These are phyloP conservation scores for Coprinopsis strossmayeri DNA, from an alignment of 768 basidiomycete genomes.

Conservation along the genomic window DNA sequence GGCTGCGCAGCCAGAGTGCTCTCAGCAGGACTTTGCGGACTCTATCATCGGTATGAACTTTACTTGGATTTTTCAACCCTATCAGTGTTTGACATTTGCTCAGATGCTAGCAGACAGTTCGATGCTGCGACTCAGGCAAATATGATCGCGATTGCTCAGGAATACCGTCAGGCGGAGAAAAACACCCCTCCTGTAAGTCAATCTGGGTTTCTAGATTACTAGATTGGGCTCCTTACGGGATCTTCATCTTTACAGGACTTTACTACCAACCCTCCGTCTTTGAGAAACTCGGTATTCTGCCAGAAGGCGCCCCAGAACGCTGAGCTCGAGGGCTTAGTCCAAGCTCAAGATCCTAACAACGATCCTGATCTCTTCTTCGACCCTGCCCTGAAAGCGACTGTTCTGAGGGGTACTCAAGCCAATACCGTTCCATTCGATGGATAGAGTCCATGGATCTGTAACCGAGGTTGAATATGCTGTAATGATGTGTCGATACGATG, in stretches of 20 bases:
- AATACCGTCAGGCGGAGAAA: conserved; percentile 53
- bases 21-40: conserved; percentile 54
- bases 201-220: too few species aligned
- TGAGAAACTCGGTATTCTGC: conserved; percentile 53
- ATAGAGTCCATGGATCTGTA: too few species aligned
- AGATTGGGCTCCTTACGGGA: too few species aligned
- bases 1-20: conserved; percentile 44
- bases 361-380: conserved; percentile 48
- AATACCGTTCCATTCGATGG: conserved; percentile 41
- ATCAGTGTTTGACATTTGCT: too few species aligned
- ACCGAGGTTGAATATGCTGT: too few species aligned
- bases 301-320: conserved; percentile 44
- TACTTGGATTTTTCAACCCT: too few species aligned
- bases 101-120: conserved; percentile 48
- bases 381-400: conserved; percentile 32
- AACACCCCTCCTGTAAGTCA: conserved; percentile 43
- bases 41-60: conserved; percentile 49
- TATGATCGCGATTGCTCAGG: conserved; percentile 45
- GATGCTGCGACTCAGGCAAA: conserved; percentile 40
- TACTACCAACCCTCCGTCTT: conserved; percentile 40
- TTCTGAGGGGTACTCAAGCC: conserved; percentile 39
- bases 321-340: conserved; percentile 41
- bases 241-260: conserved; percentile 33
- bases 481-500: background rate
- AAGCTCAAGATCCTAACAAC: conserved; percentile 46